Conservation (phyloP, 1,284 basidiomycete species). For the Ganoderma meredithae region DNA sequence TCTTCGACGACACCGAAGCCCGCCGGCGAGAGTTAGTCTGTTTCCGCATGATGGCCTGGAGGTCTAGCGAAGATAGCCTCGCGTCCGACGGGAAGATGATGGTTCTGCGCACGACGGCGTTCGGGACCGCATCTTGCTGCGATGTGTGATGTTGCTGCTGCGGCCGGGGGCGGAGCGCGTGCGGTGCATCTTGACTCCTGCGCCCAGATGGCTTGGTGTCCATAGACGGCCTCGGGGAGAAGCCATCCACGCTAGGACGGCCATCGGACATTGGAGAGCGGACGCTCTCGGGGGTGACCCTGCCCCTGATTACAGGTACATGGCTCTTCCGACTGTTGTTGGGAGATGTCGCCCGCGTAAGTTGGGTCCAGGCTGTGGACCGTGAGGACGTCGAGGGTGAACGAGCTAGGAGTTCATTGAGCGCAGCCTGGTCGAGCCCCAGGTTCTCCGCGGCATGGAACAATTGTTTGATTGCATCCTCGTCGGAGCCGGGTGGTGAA, state of each 20-base stretch:
- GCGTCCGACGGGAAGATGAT: conserved; percentile 78
- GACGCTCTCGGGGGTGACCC: conserved; percentile 35
- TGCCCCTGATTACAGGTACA: conserved; percentile 33
- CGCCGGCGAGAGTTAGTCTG: conserved; percentile 55
- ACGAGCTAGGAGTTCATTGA: conserved; percentile 74
- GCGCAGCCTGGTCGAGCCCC: conserved; percentile 72
- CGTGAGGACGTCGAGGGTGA: conserved; percentile 72
- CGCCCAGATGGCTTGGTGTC: conserved; percentile 47
- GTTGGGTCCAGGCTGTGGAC: conserved; percentile 52
- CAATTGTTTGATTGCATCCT: conserved; percentile 68
- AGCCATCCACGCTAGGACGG: conserved; percentile 46
- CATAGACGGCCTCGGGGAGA: conserved; percentile 39
- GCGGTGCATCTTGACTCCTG: conserved; percentile 42
- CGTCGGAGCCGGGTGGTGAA: conserved; percentile 36
- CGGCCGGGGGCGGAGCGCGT: conserved; percentile 44
- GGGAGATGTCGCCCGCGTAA: conserved; percentile 54
- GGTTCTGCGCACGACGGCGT: conserved; percentile 74
- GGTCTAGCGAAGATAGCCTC: conserved; percentile 58
- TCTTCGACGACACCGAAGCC: conserved; percentile 58
- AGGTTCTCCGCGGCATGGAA: conserved; percentile 78
- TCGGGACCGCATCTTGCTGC: conserved; percentile 45
- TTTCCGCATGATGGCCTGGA: conserved; percentile 62
- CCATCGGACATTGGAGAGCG: conserved; percentile 43
- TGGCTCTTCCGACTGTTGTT: conserved; percentile 40
- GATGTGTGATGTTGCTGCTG: conserved; percentile 14